Conservation (phyloP, 2,329 filamentous ascomycete genomes). For the Aurifilum marmelostoma region DNA sequence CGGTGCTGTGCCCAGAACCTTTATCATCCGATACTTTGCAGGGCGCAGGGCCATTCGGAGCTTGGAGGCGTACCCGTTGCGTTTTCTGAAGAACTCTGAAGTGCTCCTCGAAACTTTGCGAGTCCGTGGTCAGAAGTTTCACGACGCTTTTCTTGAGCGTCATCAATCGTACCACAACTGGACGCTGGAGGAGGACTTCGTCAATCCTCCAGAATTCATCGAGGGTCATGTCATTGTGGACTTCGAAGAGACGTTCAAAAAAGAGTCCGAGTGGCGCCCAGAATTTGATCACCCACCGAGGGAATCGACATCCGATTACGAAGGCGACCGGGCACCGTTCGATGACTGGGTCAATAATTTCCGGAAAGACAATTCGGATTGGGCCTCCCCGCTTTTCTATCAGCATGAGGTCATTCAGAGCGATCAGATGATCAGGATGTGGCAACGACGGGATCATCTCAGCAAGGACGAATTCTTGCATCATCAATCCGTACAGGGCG, state of each 20-base stretch:
- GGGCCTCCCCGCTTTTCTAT: not conserved
- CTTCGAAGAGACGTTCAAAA: constrained; percentile 12
- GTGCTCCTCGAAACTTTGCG: not conserved
- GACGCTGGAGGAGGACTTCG: not conserved
- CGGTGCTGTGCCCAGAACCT: constrained; percentile 10
- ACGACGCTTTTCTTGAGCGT: not conserved
- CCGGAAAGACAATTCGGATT: not conserved
- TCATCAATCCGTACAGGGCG: constrained; percentile 4
- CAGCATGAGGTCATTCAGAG: not conserved
- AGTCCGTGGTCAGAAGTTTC: not conserved
- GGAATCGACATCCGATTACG: not conserved
- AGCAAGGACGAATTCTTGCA: constrained; percentile 9
- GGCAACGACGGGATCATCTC: not conserved
- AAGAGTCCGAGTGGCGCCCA: constrained; percentile 10
- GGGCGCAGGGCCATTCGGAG: constrained; percentile 13
- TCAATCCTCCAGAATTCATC: constrained; percentile 2
- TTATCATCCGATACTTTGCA: constrained; percentile 8
- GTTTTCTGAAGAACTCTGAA: not conserved
- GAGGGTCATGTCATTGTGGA: constrained; percentile 18
- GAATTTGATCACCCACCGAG: not conserved
- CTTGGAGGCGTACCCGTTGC: constrained; percentile 17
- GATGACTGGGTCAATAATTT: not conserved
- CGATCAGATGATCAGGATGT: not conserved
- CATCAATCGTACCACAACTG: not conserved
- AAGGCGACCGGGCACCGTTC: not conserved